Evolutionary conservation across 345 rosid genomes (phyloP).

Genomic region (Salix exigua): DNA sequence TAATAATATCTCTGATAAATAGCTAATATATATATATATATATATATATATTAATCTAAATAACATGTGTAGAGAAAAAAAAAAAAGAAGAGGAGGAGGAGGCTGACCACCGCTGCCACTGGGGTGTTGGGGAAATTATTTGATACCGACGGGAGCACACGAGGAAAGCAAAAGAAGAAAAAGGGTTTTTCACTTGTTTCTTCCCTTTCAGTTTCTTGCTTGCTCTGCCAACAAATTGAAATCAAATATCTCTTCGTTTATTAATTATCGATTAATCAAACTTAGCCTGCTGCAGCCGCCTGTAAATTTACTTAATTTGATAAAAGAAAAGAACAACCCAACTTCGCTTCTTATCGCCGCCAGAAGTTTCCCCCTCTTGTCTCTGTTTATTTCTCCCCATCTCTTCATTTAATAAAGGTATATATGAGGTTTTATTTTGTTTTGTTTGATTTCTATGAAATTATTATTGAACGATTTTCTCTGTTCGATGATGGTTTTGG

Average conservation of each 20-base stretch:
- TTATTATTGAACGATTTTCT: background rate
- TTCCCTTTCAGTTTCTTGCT: background rate
- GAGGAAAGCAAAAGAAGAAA: too few relatives aligned
- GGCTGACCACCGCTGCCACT: slow-evolving; percentile 20
- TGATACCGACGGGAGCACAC: too few relatives aligned
- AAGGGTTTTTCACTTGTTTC: background rate
- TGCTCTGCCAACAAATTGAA: background rate
- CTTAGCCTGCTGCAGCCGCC: background rate
- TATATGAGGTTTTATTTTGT: background rate
- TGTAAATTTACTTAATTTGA: background rate
- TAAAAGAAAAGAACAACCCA: background rate
- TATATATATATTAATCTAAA: too few relatives aligned
- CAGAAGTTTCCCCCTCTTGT: background rate
- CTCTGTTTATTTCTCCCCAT: background rate
- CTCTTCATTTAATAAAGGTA: background rate
- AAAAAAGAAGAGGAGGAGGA: background rate
- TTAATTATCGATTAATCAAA: background rate
- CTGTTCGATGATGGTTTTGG: too few relatives aligned
- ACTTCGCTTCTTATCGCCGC: slow-evolving; percentile 14
- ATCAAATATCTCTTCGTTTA: background rate
- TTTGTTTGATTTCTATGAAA: background rate
- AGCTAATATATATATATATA: too few relatives aligned
- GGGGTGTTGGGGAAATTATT: too few relatives aligned
- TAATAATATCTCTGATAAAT: too few relatives aligned
- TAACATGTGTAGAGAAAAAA: too few relatives aligned